Base-by-base conservation (phyloP, 1,139 yeast genomes). In the Suhomyces yuchorum region DNA sequence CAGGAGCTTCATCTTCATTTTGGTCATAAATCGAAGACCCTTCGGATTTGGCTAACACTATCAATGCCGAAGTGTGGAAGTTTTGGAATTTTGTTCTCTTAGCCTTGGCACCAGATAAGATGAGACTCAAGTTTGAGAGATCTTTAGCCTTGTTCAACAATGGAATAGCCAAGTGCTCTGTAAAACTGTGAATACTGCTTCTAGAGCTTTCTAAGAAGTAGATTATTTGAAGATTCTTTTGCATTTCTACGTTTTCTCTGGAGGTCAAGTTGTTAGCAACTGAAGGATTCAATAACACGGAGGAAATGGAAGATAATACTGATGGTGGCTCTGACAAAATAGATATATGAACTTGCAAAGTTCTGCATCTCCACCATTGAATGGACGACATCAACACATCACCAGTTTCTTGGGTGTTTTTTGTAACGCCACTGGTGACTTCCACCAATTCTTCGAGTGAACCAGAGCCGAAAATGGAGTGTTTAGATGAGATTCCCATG, bases 71-170 rank as follows among this genome's bases (percentile, higher is more conserved):
- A 14, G 87, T 80, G 22, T 84, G 82, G 42, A 75, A 78, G 40
- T 77, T 78, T 67, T 93, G 99, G 62, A 73, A 88, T 63, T 88
- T 89, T 3, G 99, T 92, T 62, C 95, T 77, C 61, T 85, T 87
- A 5, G 96, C 97, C 56, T 84, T 82, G 43, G 93, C 89, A 54
- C 99, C 99, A 1, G 97, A 86, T 42, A 92, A 68, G 1, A 85
- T 78, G 52, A 86, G 78, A 37, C 77, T 71, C 42, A 95, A 74
- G 1, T 82, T 80, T 0, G 96, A 82, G 9, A 82, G 59, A 23
- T 73, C 73, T 48, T 75, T 78, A 24, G 80, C 95, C 65, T 72
- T 77, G 11, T 66, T 68, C 58, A 80, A 76, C 26, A 76, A 74
- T 8, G 80, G 82, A 40, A 77, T 65, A 1, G 81, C 77, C 45